These are phyloP conservation scores for Xylaria sp. DNA, from an alignment of 2,329 filamentous ascomycete genomes.

Conservation along the genomic window DNA sequence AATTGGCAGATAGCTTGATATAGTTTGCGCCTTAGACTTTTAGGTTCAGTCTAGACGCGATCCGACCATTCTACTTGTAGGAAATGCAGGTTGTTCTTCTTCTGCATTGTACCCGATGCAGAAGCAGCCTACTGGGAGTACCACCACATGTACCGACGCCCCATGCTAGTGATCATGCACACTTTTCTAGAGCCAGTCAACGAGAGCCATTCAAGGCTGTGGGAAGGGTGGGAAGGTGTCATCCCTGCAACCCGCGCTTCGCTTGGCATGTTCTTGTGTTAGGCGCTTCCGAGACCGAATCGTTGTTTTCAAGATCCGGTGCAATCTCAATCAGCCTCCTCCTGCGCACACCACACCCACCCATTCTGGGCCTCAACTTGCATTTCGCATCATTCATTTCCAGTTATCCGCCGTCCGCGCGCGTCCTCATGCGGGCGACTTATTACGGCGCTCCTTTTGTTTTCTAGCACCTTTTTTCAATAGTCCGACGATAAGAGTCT, in stretches of 20 bases:
- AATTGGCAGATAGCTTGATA: neutral
- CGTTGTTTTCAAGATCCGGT: conserved; percentile 42
- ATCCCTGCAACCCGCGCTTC: conserved; percentile 22
- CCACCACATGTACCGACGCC: conserved; percentile 7
- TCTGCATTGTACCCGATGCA: too few relatives aligned
- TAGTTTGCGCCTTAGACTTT: neutral
- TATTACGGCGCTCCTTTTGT: neutral
- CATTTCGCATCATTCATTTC: conserved; percentile 12
- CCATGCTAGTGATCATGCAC: conserved; percentile 30
- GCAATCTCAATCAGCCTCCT: conserved; percentile 46
- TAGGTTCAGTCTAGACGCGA: neutral
- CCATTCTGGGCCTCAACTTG: conserved; percentile 13
- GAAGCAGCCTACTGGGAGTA: neutral
- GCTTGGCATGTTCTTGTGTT: conserved; percentile 23
- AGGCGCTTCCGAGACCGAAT: conserved; percentile 33
- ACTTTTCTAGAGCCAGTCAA: conserved; percentile 22
- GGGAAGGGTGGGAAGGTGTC: neutral
- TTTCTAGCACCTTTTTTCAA: conserved; percentile 15
- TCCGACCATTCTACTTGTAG: neutral
- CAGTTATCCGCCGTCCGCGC: neutral
- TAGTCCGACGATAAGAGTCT: neutral
- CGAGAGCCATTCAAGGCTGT: conserved; percentile 29
- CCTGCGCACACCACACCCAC: conserved; percentile 28
- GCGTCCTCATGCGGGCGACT: neutral
- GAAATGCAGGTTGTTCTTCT: too few relatives aligned